Conservation (phyloP, 345 rosid species). For the Hibiscus trionum region DNA sequence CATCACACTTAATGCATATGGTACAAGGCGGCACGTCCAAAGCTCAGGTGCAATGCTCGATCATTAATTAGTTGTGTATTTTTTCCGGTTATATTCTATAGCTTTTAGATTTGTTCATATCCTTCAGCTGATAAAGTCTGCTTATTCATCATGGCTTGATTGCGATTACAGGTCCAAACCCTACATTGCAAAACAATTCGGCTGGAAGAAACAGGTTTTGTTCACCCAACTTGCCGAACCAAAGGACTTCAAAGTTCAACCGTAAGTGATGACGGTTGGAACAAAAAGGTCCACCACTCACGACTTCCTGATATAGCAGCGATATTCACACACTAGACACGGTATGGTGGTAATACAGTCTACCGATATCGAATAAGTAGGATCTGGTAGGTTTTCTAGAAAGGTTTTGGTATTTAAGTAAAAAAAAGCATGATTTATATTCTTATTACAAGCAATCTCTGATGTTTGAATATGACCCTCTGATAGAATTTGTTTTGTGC, state of each 20-base stretch:
- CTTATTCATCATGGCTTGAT: background rate
- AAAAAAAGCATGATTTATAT: background rate
- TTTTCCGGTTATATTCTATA: background rate
- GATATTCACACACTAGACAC: conserved; percentile 66
- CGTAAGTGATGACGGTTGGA: conserved; percentile 29
- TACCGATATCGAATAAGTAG: background rate
- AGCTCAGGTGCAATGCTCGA: background rate
- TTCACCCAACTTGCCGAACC: conserved; percentile 1
- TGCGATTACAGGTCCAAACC: background rate
- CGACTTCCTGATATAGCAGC: conserved; percentile 48
- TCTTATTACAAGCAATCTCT: background rate
- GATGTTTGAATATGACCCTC: background rate
- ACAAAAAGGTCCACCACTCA: conserved; percentile 24
- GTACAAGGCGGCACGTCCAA: background rate
- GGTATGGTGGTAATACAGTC: conserved; percentile 3
- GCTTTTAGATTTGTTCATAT: background rate
- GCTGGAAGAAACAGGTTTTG: background rate
- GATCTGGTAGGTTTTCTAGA: background rate
- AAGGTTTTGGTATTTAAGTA: background rate
- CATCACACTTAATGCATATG: background rate
- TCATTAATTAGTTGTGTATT: background rate
- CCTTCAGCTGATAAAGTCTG: background rate
- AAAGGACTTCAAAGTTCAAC: conserved; percentile 22
- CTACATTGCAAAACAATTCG: background rate
- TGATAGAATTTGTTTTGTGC: background rate